Evolutionary conservation across 495 filamentous ascomycete genomes (phyloP), one percentile per base, ranked within the genome.

Genomic region (Annulohypoxylon stygium): DNA sequence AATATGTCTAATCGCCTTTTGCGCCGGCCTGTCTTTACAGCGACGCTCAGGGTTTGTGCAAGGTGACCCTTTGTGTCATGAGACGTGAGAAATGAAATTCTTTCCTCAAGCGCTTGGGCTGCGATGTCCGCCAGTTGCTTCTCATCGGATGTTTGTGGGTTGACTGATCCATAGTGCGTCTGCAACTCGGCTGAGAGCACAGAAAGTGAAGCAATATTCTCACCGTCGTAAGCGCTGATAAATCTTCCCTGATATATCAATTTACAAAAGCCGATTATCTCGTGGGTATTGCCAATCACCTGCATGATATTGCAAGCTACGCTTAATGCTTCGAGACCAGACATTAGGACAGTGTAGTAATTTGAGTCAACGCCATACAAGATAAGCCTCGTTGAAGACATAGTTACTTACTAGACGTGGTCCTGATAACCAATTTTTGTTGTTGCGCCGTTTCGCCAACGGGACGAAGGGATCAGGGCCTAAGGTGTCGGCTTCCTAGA

Each of bases 261-360:
- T 50, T 39, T 61, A 57, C 60, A 71, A 23, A 64, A 64, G 11
- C 33, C 14, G 25, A 64, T 60, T 20, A 66, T 71, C 23, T 26
- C 48, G 26, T 53, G 48, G 23, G 48, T 20, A n/a, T 60, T 61
- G 25, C 33, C 14, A 10, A 64, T 60, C 14, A 67, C 66, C 34
- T 73, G 68, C 69, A 75, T 65, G 5, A 75, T 61, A 34, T 69
- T 75, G 69, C 73, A 75, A 4, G 69, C 69, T 47, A 73, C 33
- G 20, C 69, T 54, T 26, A 73, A 51, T 53, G 67, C 65, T 26
- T 66, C 67, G 14, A 75, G 61, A 70, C 76, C 71, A 66, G 70
- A 77, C 77, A 73, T 81, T 37, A 7, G 58, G 51, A 12, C 14
- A 26, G 14, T 18, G 25, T 34, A 30, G 30, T 30, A 30, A 6